phyloP scores from a whole-genome alignment of 805 yeast genomes.

The Jamesozyma lodderae region DNA sequence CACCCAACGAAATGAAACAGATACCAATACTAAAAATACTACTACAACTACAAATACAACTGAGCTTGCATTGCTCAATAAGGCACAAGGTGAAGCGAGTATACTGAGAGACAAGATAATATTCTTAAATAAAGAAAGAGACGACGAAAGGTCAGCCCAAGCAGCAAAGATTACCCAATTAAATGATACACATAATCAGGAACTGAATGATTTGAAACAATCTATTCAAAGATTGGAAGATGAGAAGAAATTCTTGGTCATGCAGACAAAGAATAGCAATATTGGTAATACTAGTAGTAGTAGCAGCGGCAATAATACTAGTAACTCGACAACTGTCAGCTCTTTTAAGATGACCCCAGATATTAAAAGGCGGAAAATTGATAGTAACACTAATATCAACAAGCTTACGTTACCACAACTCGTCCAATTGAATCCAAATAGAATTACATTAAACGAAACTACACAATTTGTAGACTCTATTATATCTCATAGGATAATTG shows the following conservation, averaged over 20 bases:
- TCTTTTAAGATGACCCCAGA: slow-evolving; percentile 6
- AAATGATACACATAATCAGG: slow-evolving; percentile 19
- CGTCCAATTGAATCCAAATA: slow-evolving; percentile 13
- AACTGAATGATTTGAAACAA: slow-evolving; percentile 34
- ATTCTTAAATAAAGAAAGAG: slow-evolving; percentile 35
- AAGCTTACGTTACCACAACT: no score
- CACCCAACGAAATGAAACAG: no score
- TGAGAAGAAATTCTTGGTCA: slow-evolving; percentile 46
- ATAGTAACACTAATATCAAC: slow-evolving; percentile 1
- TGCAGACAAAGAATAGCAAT: slow-evolving; percentile 39
- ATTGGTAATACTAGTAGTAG: neutral
- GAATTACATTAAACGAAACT: slow-evolving; percentile 19
- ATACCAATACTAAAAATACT: no score
- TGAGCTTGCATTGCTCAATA: no score
- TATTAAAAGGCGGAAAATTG: slow-evolving; percentile 11
- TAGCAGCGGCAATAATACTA: neutral
- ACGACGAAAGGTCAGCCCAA: slow-evolving; percentile 31
- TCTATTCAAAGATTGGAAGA: slow-evolving; percentile 39
- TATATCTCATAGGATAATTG: slow-evolving; percentile 18
- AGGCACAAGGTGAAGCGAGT: slow-evolving; percentile 73
- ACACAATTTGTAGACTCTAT: slow-evolving; percentile 20
- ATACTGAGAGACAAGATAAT: slow-evolving; percentile 59
- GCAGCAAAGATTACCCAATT: slow-evolving; percentile 21
- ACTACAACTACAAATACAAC: no score
- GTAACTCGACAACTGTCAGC: slow-evolving; percentile 4